Evolutionary conservation across 345 rosid genomes (phyloP), one percentile per base, ranked within the genome.

Genomic region (Nasturtium officinale): DNA sequence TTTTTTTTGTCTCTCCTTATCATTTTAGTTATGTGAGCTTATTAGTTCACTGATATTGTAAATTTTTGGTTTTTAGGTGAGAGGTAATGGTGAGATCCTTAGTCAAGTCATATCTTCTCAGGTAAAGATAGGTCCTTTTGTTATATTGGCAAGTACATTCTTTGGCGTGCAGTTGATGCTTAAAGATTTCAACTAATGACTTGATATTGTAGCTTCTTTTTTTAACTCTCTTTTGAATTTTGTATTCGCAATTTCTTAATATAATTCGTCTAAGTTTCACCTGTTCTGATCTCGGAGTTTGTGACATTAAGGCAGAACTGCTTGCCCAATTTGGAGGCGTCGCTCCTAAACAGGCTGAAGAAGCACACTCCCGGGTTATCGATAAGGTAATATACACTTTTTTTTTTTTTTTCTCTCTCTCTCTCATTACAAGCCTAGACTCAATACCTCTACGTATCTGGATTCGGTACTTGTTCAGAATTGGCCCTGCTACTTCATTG

Each of bases 81-180:
- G 86, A 78, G 85, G 97, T 38, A 83, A 78, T 62, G 97, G 97
- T n/a, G 88, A 84, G 56, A 85, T 94, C 81, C 89, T 94, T 7
- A 88, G 98, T 77, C 98, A 94, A 81, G 95, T 89, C 29, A 92
- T 89, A 78, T 87, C 91, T 64, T 94, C 97, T 80, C 98, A 94
- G 97, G 98, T 94, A 83, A 55, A 37, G 48, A 45, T 78, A 21
- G 17, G 78, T 25, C 60, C 60, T 75, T 33, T 56, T 35, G 37
- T 37, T 50, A 47, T 17, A 25, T 2, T 15, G 5, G 62, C 61
- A 33, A 72, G 3, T n/a, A 28, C 43, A 9, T 69, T 59, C 13
- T 23, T 33, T 59, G 6, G 21, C 43, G 3, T 33, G 47, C 16
- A 7, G 45, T 73, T 54, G 9, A 64, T 64, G 56, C 45, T 53